These are phyloP conservation scores for Aspergillus pseudonomiae DNA, from an alignment of 2,329 filamentous ascomycete genomes.

Conservation along the genomic window DNA sequence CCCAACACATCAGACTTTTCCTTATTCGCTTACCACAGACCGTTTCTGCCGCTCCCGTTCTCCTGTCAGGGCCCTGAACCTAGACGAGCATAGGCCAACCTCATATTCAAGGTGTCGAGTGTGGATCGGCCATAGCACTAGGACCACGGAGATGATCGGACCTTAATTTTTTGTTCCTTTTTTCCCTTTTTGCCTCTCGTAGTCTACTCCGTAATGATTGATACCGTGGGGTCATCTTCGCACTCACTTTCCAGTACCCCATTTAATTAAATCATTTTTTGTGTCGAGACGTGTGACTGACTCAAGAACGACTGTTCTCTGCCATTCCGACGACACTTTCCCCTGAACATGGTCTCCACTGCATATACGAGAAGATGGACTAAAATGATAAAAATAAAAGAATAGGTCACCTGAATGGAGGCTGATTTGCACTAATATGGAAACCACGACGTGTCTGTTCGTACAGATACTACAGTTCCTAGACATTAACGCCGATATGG, in stretches of 20 bases:
- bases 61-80: conserved; percentile 30
- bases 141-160: conserved; percentile 12
- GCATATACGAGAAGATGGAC: neutral
- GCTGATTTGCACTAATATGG: neutral
- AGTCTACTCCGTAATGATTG: conserved; percentile 1
- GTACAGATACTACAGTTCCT: neutral
- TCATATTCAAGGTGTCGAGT: conserved; percentile 15
- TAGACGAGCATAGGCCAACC: conserved; percentile 27
- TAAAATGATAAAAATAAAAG: neutral
- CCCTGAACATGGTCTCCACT: conserved; percentile 7
- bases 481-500: neutral
- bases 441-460: neutral
- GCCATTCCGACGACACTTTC: neutral
- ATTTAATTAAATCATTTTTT: conserved; percentile 11
- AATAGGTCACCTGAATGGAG: neutral
- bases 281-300: neutral
- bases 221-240: conserved; percentile 7
- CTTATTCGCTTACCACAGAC: conserved; percentile 18
- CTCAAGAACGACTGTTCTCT: neutral
- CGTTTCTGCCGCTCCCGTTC: conserved; percentile 31
- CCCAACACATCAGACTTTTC: conserved; percentile 10
- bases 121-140: conserved; percentile 18
- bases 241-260: conserved; percentile 3
- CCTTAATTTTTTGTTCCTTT: conserved; percentile 9
- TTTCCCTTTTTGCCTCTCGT: conserved; percentile 2